Conservation (phyloP, 768 basidiomycete genomes). For the Pleurotus salmoneostramineus region DNA sequence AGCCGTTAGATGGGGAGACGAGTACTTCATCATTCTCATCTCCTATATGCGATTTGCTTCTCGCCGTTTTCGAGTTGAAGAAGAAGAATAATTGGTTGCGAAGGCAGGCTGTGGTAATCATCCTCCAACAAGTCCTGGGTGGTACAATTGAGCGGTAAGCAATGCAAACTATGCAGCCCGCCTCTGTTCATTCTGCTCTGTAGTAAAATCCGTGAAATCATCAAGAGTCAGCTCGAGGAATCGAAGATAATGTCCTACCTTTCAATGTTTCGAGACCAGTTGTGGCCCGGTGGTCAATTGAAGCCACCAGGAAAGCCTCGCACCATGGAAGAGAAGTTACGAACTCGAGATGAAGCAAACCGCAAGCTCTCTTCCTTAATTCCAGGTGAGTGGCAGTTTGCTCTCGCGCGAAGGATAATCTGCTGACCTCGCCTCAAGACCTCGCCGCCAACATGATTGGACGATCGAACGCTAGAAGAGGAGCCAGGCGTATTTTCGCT, state of each 20-base stretch:
- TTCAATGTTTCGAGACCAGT: constrained; percentile 58
- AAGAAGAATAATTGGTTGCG: constrained; percentile 97
- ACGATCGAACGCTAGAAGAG: constrained; percentile 90
- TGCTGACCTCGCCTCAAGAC: constrained; percentile 42
- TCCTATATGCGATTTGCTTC: constrained; percentile 90
- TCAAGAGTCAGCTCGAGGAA: constrained; percentile 63
- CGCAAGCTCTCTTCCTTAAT: constrained; percentile 87
- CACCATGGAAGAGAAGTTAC: constrained; percentile 73
- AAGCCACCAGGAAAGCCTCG: constrained; percentile 60
- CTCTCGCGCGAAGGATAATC: neutral
- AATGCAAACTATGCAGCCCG: neutral
- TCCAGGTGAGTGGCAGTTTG: constrained; percentile 56
- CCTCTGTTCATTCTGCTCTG: constrained; percentile 2
- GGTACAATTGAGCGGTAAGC: constrained; percentile 92
- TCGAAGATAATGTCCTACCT: constrained; percentile 67
- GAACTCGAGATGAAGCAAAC: constrained; percentile 83
- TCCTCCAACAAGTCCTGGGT: constrained; percentile 92
- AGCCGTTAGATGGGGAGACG: constrained; percentile 83
- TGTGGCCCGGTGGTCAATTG: constrained; percentile 87
- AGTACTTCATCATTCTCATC: constrained; percentile 87
- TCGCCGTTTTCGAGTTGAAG: constrained; percentile 93
- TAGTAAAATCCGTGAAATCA: constrained; percentile 86
- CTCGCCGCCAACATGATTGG: constrained; percentile 98
- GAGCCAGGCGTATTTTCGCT: constrained; percentile 89
- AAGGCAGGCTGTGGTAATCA: constrained; percentile 92